A percentile compares a stretch with the other conserved stretches of the same genome.
phyloP scores from a whole-genome alignment of 2,329 filamentous ascomycete genomes.

The Ophiocordyceps sinensis region DNA sequence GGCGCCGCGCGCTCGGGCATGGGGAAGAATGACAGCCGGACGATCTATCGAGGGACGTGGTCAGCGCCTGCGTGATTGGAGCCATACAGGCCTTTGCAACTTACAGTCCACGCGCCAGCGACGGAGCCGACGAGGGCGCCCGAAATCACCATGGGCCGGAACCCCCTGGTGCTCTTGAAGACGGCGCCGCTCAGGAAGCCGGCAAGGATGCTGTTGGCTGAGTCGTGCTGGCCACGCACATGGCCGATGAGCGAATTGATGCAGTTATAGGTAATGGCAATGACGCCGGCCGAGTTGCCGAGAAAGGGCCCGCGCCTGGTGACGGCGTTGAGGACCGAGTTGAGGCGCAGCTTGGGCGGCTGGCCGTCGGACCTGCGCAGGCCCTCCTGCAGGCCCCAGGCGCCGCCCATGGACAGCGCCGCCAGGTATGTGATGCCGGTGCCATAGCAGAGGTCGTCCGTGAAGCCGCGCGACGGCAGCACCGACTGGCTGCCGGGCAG shows the following conservation, averaged over 20 bases:
- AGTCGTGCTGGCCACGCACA: constrained; percentile 72
- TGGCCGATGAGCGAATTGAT: constrained; percentile 75
- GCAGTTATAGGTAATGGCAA: constrained; percentile 93
- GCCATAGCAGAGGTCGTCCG: constrained; percentile 95
- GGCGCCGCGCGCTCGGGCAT: constrained; percentile 15
- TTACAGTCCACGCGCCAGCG: constrained; percentile 82
- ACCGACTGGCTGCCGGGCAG: constrained; percentile 76
- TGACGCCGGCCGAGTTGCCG: constrained; percentile 88
- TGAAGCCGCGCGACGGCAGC: constrained; percentile 90
- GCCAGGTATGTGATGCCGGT: constrained; percentile 87
- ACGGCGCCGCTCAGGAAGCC: constrained; percentile 82
- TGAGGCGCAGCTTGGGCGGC: constrained; percentile 82
- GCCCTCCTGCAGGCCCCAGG: constrained; percentile 86
- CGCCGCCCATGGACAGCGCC: constrained; percentile 74
- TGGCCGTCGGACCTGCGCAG: constrained; percentile 61
- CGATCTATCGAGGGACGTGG: neutral
- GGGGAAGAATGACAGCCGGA: constrained; percentile 27
- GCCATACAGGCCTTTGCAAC: constrained; percentile 20
- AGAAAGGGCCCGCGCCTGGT: constrained; percentile 88
- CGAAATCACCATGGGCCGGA: constrained; percentile 89
- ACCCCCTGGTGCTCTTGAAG: constrained; percentile 88
- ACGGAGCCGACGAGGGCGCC: constrained; percentile 76
- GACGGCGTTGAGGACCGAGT: constrained; percentile 87
- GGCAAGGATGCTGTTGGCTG: constrained; percentile 74
- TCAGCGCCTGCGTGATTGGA: neutral